Evolutionary conservation across 306 rosid genomes (phyloP).

Genomic region (Casuarina glauca): DNA sequence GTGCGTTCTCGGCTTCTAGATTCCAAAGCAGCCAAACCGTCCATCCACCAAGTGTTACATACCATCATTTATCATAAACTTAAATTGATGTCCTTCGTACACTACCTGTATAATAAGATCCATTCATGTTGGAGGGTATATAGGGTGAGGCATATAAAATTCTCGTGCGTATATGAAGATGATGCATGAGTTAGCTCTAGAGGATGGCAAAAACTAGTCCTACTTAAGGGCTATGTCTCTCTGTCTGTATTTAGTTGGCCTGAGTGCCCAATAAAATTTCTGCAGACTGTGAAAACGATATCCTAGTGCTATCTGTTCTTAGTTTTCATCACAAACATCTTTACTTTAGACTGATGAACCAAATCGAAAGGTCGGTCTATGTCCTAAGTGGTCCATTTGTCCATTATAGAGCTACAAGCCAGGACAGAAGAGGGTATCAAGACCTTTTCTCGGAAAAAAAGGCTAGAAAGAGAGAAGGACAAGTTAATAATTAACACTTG

Average conservation of each 20-base stretch:
- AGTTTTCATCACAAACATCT: background rate
- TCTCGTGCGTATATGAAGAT: conserved; percentile 13
- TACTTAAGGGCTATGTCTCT: conserved; percentile 10
- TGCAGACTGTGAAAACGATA: conserved; percentile 23
- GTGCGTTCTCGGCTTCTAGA: conserved; percentile 59
- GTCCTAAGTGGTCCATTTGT: no score
- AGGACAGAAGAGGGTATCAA: no score
- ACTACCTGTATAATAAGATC: conserved; percentile 2
- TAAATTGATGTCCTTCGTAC: conserved; percentile 3
- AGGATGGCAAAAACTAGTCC: conserved; percentile 10
- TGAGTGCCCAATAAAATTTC: conserved; percentile 27
- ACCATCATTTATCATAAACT: background rate
- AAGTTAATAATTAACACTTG: background rate
- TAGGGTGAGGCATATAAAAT: background rate
- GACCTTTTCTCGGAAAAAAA: background rate
- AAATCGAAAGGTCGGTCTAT: background rate
- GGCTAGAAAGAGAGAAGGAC: background rate
- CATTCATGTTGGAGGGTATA: background rate
- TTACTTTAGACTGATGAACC: background rate
- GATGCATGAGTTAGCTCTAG: conserved; percentile 1
- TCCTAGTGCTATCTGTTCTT: background rate
- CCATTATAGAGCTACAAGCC: background rate
- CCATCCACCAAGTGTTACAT: conserved; percentile 23
- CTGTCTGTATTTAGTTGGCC: conserved; percentile 11
- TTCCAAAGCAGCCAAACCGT: background rate